Percentiles rank a stretch among this genome's conserved stretches.
phyloP scores from a whole-genome alignment of 768 basidiomycete species.

The Zangia roseola region DNA sequence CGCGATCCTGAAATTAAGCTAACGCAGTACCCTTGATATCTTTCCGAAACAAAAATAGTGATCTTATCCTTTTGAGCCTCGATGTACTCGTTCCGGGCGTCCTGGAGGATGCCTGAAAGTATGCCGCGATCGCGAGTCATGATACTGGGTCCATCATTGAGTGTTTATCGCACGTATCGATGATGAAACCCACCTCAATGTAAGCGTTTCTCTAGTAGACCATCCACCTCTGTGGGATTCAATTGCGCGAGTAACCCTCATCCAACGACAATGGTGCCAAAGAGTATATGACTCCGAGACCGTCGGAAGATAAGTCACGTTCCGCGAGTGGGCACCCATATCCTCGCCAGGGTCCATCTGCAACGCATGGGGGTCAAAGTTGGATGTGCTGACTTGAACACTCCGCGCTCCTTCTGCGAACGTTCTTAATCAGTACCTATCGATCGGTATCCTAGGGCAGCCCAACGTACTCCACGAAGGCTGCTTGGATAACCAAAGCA shows the following conservation, averaged over 20 bases:
- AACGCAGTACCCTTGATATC: conserved; percentile 35
- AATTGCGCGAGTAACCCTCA: conserved; percentile 24
- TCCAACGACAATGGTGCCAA: conserved; percentile 35
- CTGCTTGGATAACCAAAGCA: conserved; percentile 65
- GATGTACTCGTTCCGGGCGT: conserved; percentile 51
- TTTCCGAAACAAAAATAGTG: conserved; percentile 51
- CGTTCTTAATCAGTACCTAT: neutral
- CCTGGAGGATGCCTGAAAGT: conserved; percentile 52
- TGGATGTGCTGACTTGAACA: conserved; percentile 48
- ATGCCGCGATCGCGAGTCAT: conserved; percentile 44
- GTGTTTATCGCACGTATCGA: neutral
- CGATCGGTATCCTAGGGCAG: neutral
- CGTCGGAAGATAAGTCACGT: conserved; percentile 35
- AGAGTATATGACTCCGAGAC: conserved; percentile 34
- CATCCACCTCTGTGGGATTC: conserved; percentile 18
- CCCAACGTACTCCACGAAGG: conserved; percentile 53
- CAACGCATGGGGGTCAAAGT: conserved; percentile 33
- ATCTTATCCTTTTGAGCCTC: conserved; percentile 52
- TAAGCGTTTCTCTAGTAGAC: conserved; percentile 20
- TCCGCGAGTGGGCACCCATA: conserved; percentile 21
- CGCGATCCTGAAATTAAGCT: neutral
- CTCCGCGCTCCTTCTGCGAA: conserved; percentile 41
- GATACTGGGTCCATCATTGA: conserved; percentile 38
- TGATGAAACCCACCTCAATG: conserved; percentile 17
- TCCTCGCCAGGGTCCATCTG: conserved; percentile 23